Conservation (phyloP, 2,329 filamentous ascomycete species). For the Rhexocercosporidium sp. region DNA sequence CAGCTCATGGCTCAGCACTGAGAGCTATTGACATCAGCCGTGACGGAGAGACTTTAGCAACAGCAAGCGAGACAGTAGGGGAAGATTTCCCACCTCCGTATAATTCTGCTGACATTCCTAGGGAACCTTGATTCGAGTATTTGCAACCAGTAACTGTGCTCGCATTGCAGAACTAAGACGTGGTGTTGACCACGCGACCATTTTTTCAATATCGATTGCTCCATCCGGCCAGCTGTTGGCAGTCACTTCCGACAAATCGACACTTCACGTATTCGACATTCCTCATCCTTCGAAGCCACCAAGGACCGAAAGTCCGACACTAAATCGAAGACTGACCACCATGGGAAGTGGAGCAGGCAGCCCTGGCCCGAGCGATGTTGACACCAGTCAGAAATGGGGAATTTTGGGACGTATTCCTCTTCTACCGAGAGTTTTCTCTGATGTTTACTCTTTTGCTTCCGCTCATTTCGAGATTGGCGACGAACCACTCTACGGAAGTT, state of each 20-base stretch:
- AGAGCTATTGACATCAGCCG: slow-evolving; percentile 79
- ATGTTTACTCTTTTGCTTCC: slow-evolving; percentile 84
- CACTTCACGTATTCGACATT: slow-evolving; percentile 91
- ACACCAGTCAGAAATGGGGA: slow-evolving; percentile 78
- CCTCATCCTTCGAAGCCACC: slow-evolving; percentile 57
- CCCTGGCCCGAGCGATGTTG: slow-evolving; percentile 47
- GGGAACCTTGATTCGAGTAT: slow-evolving; percentile 89
- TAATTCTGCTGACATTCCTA: slow-evolving; percentile 40
- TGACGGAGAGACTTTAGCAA: slow-evolving; percentile 83
- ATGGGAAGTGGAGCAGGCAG: slow-evolving; percentile 38
- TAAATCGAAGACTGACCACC: slow-evolving; percentile 42
- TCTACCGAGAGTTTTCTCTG: slow-evolving; percentile 85
- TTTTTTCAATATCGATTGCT: slow-evolving; percentile 88
- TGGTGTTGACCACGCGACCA: slow-evolving; percentile 84
- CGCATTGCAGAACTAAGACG: slow-evolving; percentile 84
- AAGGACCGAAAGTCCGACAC: slow-evolving; percentile 42
- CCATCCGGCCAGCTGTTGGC: slow-evolving; percentile 81
- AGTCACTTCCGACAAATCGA: slow-evolving; percentile 95
- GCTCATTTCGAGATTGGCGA: slow-evolving; percentile 84
- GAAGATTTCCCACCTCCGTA: background rate
- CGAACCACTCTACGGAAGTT: slow-evolving; percentile 70
- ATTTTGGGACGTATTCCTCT: slow-evolving; percentile 82
- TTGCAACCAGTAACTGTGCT: slow-evolving; percentile 78
- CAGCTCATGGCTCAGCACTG: slow-evolving; percentile 81
- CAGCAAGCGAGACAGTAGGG: slow-evolving; percentile 79